Evolutionary conservation across 805 yeast species (phyloP), one percentile per base, ranked within the genome.

Genomic region (Saccharomycopsis amapae): DNA sequence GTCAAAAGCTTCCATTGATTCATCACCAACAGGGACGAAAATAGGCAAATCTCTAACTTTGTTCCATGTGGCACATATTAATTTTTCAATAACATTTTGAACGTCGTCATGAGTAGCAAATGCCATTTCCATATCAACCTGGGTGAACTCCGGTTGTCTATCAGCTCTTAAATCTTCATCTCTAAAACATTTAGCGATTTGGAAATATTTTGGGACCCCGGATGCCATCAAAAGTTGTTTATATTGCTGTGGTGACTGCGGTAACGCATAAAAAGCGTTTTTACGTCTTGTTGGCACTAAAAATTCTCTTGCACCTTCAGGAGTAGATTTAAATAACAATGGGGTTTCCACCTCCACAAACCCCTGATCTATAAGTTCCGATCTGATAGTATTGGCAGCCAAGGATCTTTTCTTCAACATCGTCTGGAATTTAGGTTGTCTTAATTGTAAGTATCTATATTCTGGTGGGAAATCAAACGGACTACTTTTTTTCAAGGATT

Each of bases 231-330:
- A 67, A 34, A 93, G 68, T 63, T 93, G 98, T 59, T 93, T 93
- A 60, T 90, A 93, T 60, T 93, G 98, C 60, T 93, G 99, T 0
- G 98, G 99, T 13, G 96, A 86, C 62, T 93, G 99, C 0, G 97
- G 97, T 24, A 93, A 68, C 0, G 98, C 97, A 61, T 90, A 93
- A 62, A 85, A 83, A 17, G 63, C 58, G 2, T 64, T 63, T 1
- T 65, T 59, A 13, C 73, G 65, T 53, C 97, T 72, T 0, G 97
- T 86, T 1, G 98, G 98, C 0, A 93, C 97, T 40, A 93, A 63
- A 60, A 90, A 93, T 63, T 93, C 99, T 32, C 95, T 71, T 1
- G 98, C 98, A 13, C 98, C 98, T 62, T 93, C 98, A 0, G 98
- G 98, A 0, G 98, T 93, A 1, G 96, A 85, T 58, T 93, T 89